Conservation (phyloP, 768 basidiomycete genomes). For the Chiua virens region DNA sequence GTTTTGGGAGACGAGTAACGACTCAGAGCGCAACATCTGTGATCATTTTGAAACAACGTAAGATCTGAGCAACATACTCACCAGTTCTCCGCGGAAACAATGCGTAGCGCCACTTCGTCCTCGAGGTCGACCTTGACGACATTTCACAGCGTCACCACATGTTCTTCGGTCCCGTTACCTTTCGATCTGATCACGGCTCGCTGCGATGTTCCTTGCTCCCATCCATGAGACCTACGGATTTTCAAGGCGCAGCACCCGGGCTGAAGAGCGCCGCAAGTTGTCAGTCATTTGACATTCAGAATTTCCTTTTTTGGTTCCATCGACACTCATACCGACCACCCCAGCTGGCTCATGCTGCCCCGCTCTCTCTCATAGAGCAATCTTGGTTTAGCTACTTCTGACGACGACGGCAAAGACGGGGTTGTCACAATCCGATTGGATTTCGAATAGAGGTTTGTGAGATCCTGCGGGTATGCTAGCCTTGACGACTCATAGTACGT, state of each 20-base stretch:
- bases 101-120: no score
- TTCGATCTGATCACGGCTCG: constrained; percentile 1
- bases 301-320: constrained; percentile 1
- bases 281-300: neutral
- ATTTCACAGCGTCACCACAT: neutral
- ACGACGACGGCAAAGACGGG: neutral
- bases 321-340: neutral
- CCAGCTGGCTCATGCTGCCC: neutral
- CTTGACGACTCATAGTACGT: neutral
- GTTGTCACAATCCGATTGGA: neutral
- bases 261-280: no score
- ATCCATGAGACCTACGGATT: no score
- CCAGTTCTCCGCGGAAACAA: no score
- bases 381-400: neutral
- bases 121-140: neutral
- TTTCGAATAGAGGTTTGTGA: constrained; percentile 4
- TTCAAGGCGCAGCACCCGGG: no score
- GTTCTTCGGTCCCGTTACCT: neutral
- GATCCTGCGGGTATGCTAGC: neutral
- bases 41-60: no score
- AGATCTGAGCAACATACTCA: no score
- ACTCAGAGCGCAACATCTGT: no score
- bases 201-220: no score
- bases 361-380: neutral
- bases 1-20: no score